Evolutionary conservation across 2,329 filamentous ascomycete species (phyloP), one percentile per base, ranked within the genome.

Genomic region (Neofusicoccum sp.): DNA sequence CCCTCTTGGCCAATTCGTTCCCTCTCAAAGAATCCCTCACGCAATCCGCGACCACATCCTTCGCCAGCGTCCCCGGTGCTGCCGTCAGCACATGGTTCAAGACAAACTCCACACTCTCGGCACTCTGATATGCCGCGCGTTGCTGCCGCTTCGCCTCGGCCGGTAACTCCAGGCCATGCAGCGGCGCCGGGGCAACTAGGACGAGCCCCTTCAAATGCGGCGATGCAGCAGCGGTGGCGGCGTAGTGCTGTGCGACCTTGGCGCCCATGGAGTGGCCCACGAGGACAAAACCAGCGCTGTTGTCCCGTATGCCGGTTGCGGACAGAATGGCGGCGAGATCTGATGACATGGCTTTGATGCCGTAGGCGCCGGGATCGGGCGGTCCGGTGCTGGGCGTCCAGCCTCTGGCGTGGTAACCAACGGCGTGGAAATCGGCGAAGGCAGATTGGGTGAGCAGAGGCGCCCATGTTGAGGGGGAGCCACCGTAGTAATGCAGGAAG

Each of bases 221-320:
- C 11, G 63, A 8, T 5, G 38, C 38, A 8, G 24, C 40, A 6
- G 45, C 38, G 9, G 57, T 44, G 30, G 64, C 63, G 1, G 65
- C 67, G 9, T 69, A 61, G 11, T 68, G 59, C 20, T 75, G 67
- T 0, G 71, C 69, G 2, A 77, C 70, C 56, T 78, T 77, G 14
- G 69, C 75, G 3, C 76, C 75, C 75, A 78, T 78, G 0, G 74
- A 76, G 63, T 77, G 71, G 2, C 74, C 73, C 38, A 76, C 61
- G 3, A 76, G 63, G 20, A 76, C 62, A 38, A 75, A 67, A 1
- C 68, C 65, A 5, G 66, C 24, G 5, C 12, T 11, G 31, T 24
- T 2, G 36, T 40, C 26, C n/a, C n/a, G 16, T 24, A 65, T 24
- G 11, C 30, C 30, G 4, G 68, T 45, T 12, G 61, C 36, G 0